A percentile compares a stretch with the other conserved stretches of the same genome.
phyloP scores from a whole-genome alignment of 192 early-diverging fungal genomes.

The Chytriomyces sp. region DNA sequence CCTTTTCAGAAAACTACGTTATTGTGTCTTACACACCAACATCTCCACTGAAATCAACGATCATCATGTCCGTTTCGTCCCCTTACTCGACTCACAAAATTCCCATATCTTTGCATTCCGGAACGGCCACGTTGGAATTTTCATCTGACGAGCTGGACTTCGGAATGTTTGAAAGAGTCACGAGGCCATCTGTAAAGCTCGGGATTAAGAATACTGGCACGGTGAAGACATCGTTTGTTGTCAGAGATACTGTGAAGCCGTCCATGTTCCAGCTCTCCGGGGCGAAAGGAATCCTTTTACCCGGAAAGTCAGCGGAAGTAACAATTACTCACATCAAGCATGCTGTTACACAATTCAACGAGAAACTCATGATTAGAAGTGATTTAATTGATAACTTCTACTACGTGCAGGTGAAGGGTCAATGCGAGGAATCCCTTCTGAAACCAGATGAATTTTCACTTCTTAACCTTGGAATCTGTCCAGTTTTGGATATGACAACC shows the following conservation, averaged over 20 bases:
- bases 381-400: slow-evolving; percentile 62
- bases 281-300: slow-evolving; percentile 49
- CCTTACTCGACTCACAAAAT: slow-evolving; percentile 62
- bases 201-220: slow-evolving; percentile 57
- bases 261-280: slow-evolving; percentile 56
- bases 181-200: slow-evolving; percentile 45
- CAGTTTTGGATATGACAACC: slow-evolving; percentile 56
- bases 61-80: slow-evolving; percentile 56
- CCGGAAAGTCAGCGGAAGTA: slow-evolving; percentile 47
- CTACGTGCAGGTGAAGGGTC: slow-evolving; percentile 48
- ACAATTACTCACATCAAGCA: slow-evolving; percentile 51
- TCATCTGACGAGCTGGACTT: slow-evolving; percentile 51
- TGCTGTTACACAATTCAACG: slow-evolving; percentile 55
- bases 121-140: slow-evolving; percentile 57
- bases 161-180: slow-evolving; percentile 65
- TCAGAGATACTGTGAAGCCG: slow-evolving; percentile 51
- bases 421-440: slow-evolving; percentile 65
- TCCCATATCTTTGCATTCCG: slow-evolving; percentile 59
- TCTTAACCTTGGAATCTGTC: slow-evolving; percentile 61
- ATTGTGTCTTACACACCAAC: slow-evolving; percentile 57
- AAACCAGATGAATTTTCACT: slow-evolving; percentile 60
- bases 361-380: slow-evolving; percentile 52
- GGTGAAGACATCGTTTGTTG: slow-evolving; percentile 54
- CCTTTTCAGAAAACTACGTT: slow-evolving; percentile 58
- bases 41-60: slow-evolving; percentile 47